Conservation (phyloP, 73 alveolate species). For the Tetrahymena borealis region DNA sequence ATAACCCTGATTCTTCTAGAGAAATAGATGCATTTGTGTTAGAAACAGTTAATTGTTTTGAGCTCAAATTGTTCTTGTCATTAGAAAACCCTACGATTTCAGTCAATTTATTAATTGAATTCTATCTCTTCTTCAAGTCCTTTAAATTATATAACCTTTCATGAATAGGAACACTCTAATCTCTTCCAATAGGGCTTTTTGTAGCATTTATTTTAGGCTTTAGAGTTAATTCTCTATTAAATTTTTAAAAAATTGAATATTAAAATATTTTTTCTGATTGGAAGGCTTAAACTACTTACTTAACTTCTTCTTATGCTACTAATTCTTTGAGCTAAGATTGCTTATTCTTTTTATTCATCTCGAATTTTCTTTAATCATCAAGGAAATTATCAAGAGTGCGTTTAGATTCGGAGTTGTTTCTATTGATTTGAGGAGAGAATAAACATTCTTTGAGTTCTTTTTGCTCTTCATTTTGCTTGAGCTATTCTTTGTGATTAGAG, state of each 20-base stretch:
- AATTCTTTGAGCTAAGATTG: background rate
- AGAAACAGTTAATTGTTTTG: background rate
- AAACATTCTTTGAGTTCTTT: background rate
- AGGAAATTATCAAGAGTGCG: background rate
- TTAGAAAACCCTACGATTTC: background rate
- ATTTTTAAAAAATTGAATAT: no score
- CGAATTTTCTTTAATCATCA: background rate
- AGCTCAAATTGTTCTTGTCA: background rate
- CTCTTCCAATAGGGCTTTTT: background rate
- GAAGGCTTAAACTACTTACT: no score
- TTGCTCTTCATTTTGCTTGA: background rate
- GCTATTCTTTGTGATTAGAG: background rate
- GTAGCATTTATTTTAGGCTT: background rate
- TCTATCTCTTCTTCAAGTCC: background rate
- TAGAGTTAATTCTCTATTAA: background rate
- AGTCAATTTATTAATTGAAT: background rate
- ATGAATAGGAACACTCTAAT: background rate
- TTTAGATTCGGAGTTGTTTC: background rate
- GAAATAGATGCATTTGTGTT: background rate
- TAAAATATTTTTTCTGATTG: no score
- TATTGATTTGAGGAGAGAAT: background rate
- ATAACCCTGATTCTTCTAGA: background rate
- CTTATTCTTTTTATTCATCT: background rate
- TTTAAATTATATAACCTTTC: background rate
- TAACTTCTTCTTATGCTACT: background rate